Evolutionary conservation across 768 basidiomycete species (phyloP).

Genomic region (Solioccasus polychromus): DNA sequence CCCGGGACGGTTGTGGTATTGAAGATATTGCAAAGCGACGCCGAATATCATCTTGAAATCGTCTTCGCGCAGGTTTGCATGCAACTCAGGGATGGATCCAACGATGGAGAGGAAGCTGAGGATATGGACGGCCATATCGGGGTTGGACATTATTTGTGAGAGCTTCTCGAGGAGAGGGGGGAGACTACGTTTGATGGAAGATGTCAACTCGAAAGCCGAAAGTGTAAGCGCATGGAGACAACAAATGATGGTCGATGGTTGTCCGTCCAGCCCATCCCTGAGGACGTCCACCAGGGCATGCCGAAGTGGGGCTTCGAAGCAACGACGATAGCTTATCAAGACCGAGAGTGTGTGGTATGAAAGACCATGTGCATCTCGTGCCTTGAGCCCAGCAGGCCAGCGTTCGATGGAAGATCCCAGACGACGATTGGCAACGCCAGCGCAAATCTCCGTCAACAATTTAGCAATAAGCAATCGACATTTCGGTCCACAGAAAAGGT

Average conservation of each 20-base stretch:
- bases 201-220: slow-evolving; percentile 80
- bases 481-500: slow-evolving; percentile 90
- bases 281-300: slow-evolving; percentile 75
- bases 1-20: slow-evolving; percentile 75
- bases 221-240: slow-evolving; percentile 89
- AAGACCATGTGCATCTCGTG: slow-evolving; percentile 82
- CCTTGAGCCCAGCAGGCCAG: slow-evolving; percentile 61
- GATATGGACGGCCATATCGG: slow-evolving; percentile 93
- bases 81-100: slow-evolving; percentile 73
- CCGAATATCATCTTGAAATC: slow-evolving; percentile 95
- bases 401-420: slow-evolving; percentile 55
- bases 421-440: slow-evolving; percentile 55
- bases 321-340: slow-evolving; percentile 79
- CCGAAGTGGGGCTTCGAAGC: slow-evolving; percentile 65
- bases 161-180: slow-evolving; percentile 82
- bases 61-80: slow-evolving; percentile 86
- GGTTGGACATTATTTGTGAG: slow-evolving; percentile 91
- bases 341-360: slow-evolving; percentile 87
- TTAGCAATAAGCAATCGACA: slow-evolving; percentile 60
- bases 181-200: slow-evolving; percentile 76
- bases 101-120: slow-evolving; percentile 87
- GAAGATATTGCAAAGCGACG: slow-evolving; percentile 90
- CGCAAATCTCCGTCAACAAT: slow-evolving; percentile 66
- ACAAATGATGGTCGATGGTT: slow-evolving; percentile 76
- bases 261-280: slow-evolving; percentile 64